Conservation (phyloP, 352 stramenopile genomes). For the Phytopythium helicoides region DNA sequence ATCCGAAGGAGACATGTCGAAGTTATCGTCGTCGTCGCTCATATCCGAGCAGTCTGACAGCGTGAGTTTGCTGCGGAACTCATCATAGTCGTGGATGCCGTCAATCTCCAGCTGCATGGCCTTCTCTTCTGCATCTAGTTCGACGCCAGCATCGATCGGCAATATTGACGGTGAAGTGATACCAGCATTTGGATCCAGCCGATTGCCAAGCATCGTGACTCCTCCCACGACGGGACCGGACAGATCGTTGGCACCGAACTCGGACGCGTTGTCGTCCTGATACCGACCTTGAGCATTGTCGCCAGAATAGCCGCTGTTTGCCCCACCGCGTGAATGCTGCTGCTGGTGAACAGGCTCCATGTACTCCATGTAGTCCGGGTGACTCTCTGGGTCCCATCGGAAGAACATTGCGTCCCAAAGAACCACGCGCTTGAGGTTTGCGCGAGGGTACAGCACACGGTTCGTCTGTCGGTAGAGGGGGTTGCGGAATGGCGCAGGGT, state of each 20-base stretch:
- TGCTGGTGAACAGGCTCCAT: conserved; percentile 58
- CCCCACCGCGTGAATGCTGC: conserved; percentile 24
- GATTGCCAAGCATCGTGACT: background rate
- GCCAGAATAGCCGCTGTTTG: conserved; percentile 22
- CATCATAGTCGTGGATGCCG: conserved; percentile 80
- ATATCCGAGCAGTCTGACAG: conserved; percentile 81
- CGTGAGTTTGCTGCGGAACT: conserved; percentile 55
- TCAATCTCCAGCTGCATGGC: conserved; percentile 72
- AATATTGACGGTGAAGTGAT: conserved; percentile 31
- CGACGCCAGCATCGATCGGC: conserved; percentile 26
- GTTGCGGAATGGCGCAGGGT: conserved; percentile 64
- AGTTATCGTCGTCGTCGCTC: conserved; percentile 74
- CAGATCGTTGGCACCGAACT: conserved; percentile 2
- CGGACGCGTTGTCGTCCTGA: conserved; percentile 4
- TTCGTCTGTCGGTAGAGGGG: conserved; percentile 75
- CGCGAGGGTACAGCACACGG: conserved; percentile 76
- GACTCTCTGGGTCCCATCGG: conserved; percentile 80
- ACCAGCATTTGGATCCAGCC: background rate
- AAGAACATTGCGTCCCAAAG: conserved; percentile 88
- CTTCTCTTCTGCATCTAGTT: conserved; percentile 64
- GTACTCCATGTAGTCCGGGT: conserved; percentile 87
- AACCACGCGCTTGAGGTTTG: conserved; percentile 86
- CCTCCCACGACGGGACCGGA: conserved; percentile 3
- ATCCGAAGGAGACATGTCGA: conserved; percentile 33
- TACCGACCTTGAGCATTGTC: conserved; percentile 2